Percentiles rank a stretch among this genome's conserved stretches.
Conservation (phyloP, 139 green algal genomes). For the Auxenochlorella pyrenoidosa region DNA sequence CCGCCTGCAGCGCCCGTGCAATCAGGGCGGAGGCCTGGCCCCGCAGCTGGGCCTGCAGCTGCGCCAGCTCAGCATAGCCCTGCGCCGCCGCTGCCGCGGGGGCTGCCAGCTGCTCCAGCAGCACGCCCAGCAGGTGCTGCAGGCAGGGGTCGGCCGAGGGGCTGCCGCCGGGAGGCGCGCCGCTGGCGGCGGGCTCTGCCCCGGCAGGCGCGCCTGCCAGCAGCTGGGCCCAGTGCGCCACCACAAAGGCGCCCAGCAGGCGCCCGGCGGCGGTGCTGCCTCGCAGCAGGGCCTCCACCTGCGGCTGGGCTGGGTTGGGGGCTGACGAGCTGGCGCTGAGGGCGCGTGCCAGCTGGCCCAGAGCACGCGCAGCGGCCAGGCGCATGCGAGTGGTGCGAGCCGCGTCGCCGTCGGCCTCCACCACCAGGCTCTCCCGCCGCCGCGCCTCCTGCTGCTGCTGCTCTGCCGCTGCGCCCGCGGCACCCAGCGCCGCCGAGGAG, state of each 20-base stretch:
- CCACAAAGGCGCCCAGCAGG: conserved; percentile 40
- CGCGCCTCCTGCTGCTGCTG: conserved; percentile 15
- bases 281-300: conserved; percentile 22
- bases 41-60: conserved; percentile 66
- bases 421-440: conserved; percentile 33
- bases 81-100: conserved; percentile 2
- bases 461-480: not conserved
- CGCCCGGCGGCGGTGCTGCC: conserved; percentile 36
- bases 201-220: not conserved
- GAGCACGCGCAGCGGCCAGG: conserved; percentile 52
- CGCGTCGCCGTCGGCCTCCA: conserved; percentile 45
- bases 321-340: not conserved
- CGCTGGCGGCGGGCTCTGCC: not conserved
- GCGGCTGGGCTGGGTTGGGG: not conserved
- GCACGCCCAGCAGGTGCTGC: conserved; percentile 22
- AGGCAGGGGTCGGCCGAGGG: conserved; percentile 2
- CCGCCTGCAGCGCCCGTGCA: not conserved
- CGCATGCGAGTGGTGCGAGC: conserved; percentile 61
- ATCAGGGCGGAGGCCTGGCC: conserved; percentile 66
- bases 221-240: conserved; percentile 54
- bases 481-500: not conserved
- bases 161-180: not conserved
- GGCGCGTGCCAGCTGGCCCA: conserved; percentile 51
- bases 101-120: conserved; percentile 26
- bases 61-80: conserved; percentile 65